Percentiles rank a stretch among this genome's conserved stretches.
phyloP scores from a whole-genome alignment of 2,329 filamentous ascomycete species.

The Aspergillus sp. region DNA sequence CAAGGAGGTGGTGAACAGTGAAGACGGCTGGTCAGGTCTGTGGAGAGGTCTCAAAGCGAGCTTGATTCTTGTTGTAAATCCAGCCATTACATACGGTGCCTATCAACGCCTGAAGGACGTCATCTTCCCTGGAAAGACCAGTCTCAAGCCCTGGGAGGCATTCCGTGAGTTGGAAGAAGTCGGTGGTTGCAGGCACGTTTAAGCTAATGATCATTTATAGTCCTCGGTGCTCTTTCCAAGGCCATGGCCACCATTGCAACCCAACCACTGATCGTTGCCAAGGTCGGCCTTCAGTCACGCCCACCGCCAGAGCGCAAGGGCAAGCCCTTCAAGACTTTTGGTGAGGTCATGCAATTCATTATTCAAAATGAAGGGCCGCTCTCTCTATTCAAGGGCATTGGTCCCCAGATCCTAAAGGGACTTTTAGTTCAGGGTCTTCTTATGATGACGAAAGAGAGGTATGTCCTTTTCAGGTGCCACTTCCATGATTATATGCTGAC shows the following conservation, averaged over 20 bases:
- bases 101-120: conserved; percentile 84
- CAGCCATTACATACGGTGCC: conserved; percentile 95
- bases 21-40: conserved; percentile 85
- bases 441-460: conserved; percentile 99
- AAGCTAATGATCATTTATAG: conserved; percentile 50
- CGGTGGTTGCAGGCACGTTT: not conserved
- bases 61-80: conserved; percentile 92
- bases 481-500: conserved; percentile 16
- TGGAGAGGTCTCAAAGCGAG: conserved; percentile 97
- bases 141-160: conserved; percentile 80
- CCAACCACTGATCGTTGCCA: conserved; percentile 95
- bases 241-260: conserved; percentile 87
- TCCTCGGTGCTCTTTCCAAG: conserved; percentile 92
- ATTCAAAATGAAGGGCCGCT: conserved; percentile 80
- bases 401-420: conserved; percentile 90
- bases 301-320: conserved; percentile 82
- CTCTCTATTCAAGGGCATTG: conserved; percentile 96
- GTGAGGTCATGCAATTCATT: conserved; percentile 95
- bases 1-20: conserved; percentile 83
- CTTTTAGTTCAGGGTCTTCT: conserved; percentile 91
- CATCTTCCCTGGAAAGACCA: conserved; percentile 76
- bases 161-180: conserved; percentile 70
- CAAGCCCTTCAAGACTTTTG: conserved; percentile 90
- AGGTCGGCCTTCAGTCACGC: conserved; percentile 93
- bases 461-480: conserved; percentile 24